phyloP scores from a whole-genome alignment of 192 early-diverging fungal genomes.

The Podochytrium sp. region DNA sequence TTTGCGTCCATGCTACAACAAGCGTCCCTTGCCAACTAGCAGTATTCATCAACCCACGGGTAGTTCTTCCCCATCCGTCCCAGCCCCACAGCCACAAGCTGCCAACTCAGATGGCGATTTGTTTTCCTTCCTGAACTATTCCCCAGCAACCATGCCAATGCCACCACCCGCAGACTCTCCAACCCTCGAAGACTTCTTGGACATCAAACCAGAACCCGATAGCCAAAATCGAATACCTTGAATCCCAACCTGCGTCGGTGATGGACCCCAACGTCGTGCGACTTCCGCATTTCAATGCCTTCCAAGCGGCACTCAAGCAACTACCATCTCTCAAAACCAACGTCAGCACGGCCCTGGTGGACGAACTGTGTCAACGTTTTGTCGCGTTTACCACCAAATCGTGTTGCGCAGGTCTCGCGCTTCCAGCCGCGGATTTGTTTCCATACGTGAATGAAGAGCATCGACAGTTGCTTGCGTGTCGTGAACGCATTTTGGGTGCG shows the following conservation, averaged over 20 bases:
- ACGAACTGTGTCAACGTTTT: background rate
- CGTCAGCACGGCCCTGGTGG: background rate
- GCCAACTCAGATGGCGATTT: background rate
- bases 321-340: constrained; percentile 8
- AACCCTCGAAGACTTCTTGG: background rate
- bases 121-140: background rate
- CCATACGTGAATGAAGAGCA: background rate
- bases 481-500: too few species aligned
- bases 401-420: background rate
- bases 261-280: background rate
- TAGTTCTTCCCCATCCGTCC: too few species aligned
- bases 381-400: background rate
- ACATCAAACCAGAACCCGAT: background rate
- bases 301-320: constrained; percentile 5
- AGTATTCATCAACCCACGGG: too few species aligned
- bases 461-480: background rate
- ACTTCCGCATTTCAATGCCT: background rate
- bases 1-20: too few species aligned
- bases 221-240: background rate
- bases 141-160: background rate
- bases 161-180: background rate
- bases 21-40: too few species aligned
- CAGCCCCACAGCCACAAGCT: background rate
- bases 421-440: background rate
- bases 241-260: background rate